Evolutionary conservation across 306 rosid species (phyloP).

Genomic region (Medicago truncatula): DNA sequence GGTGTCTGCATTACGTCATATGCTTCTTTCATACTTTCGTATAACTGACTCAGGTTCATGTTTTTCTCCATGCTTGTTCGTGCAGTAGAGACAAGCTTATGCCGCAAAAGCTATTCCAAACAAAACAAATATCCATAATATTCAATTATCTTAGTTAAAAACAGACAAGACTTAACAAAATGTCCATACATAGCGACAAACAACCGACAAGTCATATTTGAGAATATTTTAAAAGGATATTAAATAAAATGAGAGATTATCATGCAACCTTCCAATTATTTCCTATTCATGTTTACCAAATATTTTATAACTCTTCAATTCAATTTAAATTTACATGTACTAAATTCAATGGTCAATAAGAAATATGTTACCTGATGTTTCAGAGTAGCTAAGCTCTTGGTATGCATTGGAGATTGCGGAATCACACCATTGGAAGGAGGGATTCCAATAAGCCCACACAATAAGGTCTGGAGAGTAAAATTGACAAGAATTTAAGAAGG

Average conservation of each 20-base stretch:
- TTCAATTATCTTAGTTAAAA: conserved; percentile 8
- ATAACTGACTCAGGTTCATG: conserved; percentile 77
- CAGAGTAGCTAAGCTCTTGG: conserved; percentile 94
- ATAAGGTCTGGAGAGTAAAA: conserved; percentile 63
- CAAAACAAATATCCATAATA: conserved; percentile 40
- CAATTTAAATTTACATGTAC: neutral
- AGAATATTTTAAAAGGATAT: neutral
- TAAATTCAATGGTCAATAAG: conserved; percentile 7
- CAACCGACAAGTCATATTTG: conserved; percentile 12
- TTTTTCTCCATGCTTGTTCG: conserved; percentile 72
- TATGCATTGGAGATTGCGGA: conserved; percentile 99
- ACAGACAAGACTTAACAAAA: conserved; percentile 21
- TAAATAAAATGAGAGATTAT: neutral
- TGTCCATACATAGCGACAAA: conserved; percentile 5
- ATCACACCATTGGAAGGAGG: conserved; percentile 97
- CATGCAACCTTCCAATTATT: neutral
- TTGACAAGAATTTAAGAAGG: conserved; percentile 30
- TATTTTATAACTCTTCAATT: neutral
- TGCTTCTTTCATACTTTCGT: conserved; percentile 83
- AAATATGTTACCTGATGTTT: conserved; percentile 77
- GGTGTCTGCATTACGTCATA: conserved; percentile 94
- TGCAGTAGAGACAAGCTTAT: conserved; percentile 79
- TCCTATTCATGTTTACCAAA: neutral
- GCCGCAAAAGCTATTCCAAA: conserved; percentile 72
- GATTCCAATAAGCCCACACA: conserved; percentile 92